phyloP scores from a whole-genome alignment of 2,329 filamentous ascomycete species.

The Penicillium crustosum region DNA sequence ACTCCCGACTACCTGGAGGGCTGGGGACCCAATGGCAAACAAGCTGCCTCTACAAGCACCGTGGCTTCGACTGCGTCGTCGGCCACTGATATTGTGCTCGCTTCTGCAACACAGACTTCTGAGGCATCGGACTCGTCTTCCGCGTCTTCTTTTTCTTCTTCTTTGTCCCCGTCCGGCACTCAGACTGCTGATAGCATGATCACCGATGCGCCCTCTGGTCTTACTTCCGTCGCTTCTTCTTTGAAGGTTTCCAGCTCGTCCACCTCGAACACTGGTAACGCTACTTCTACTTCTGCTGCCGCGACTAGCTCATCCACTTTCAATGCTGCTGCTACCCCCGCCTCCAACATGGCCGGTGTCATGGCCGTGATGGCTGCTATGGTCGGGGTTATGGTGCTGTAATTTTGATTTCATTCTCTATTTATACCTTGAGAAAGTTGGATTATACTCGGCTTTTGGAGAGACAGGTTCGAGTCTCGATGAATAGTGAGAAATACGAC shows the following conservation, averaged over 20 bases:
- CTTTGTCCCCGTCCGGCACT: not conserved
- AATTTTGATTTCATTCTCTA: not conserved
- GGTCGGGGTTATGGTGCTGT: slow-evolving; percentile 16
- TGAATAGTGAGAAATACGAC: not conserved
- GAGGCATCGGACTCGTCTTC: not conserved
- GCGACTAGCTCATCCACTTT: slow-evolving; percentile 6
- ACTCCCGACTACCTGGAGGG: slow-evolving; percentile 26
- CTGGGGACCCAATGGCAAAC: slow-evolving; percentile 23
- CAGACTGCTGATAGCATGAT: slow-evolving; percentile 6
- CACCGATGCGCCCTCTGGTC: slow-evolving; percentile 4
- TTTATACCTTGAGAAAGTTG: not conserved
- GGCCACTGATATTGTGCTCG: not conserved
- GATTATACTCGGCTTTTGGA: not conserved
- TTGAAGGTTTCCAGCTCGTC: slow-evolving; percentile 13
- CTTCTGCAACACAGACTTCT: not conserved
- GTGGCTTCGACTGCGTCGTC: slow-evolving; percentile 12
- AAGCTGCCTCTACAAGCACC: slow-evolving; percentile 17
- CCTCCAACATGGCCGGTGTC: slow-evolving; percentile 12
- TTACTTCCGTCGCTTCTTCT: not conserved
- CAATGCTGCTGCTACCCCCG: slow-evolving; percentile 12
- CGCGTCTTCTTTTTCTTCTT: not conserved
- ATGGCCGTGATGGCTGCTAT: slow-evolving; percentile 15
- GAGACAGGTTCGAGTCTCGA: too few relatives aligned
- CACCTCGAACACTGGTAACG: not conserved
- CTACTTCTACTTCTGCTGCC: slow-evolving; percentile 11